A percentile compares a stretch with the other conserved stretches of the same genome.
Evolutionary conservation across 2,329 filamentous ascomycete species (phyloP).

Genomic region (Aspergillus hortae): DNA sequence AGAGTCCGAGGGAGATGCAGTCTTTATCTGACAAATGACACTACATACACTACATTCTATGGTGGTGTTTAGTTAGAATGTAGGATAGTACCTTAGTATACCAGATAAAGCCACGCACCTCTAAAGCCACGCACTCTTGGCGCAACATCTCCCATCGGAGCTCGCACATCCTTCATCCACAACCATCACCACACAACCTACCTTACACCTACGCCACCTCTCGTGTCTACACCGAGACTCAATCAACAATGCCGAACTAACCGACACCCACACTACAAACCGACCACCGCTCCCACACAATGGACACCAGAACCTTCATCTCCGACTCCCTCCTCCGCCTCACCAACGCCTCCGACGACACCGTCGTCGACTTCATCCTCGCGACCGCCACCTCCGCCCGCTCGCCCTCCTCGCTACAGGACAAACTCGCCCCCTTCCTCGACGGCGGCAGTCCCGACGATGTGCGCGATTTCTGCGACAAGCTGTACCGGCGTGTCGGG

Average conservation of each 20-base stretch:
- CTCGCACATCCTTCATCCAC: no score
- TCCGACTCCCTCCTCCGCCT: constrained; percentile 52
- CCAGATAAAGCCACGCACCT: no score
- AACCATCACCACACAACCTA: no score
- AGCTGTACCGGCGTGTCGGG: constrained; percentile 39
- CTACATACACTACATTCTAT: no score
- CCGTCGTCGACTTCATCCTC: constrained; percentile 56
- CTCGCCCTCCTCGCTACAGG: constrained; percentile 45
- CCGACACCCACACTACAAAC: not conserved
- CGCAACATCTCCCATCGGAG: no score
- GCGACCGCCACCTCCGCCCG: constrained; percentile 51
- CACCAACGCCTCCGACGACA: constrained; percentile 54
- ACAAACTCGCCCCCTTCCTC: constrained; percentile 52
- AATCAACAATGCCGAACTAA: not conserved
- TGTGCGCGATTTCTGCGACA: constrained; percentile 45
- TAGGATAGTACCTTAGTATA: no score
- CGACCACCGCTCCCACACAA: constrained; percentile 6
- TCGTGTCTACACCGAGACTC: not conserved
- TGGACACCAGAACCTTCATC: constrained; percentile 41
- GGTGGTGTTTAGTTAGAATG: no score
- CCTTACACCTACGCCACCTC: no score
- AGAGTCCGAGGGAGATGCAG: no score
- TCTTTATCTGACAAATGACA: no score
- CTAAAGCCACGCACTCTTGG: no score
- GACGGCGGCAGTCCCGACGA: constrained; percentile 45